These are phyloP conservation scores for Auriscalpium microsporum DNA, from an alignment of 768 basidiomycete genomes.

Conservation along the genomic window DNA sequence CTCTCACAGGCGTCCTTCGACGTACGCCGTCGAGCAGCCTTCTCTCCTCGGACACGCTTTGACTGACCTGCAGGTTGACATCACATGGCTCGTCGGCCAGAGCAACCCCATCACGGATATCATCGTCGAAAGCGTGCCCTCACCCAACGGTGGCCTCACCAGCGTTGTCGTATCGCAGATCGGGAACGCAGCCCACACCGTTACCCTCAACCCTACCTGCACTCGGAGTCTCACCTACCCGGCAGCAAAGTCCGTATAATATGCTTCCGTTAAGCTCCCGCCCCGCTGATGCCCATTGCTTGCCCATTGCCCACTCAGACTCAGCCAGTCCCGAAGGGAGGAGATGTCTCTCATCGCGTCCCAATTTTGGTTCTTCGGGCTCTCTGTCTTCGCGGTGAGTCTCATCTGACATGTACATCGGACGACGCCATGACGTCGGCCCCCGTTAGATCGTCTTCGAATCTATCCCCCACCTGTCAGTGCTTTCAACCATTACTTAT, in stretches of 20 bases:
- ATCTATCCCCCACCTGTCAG: slow-evolving; percentile 49
- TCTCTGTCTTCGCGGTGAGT: slow-evolving; percentile 15
- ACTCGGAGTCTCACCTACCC: slow-evolving; percentile 8
- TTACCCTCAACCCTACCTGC: slow-evolving; percentile 4
- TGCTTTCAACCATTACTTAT: background rate
- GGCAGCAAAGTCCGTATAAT: background rate
- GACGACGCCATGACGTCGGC: background rate
- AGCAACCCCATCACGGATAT: background rate
- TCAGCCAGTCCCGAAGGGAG: slow-evolving; percentile 6
- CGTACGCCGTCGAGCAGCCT: no score
- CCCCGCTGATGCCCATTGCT: background rate
- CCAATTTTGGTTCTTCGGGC: slow-evolving; percentile 14
- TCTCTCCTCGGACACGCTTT: background rate
- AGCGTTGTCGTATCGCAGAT: slow-evolving; percentile 1
- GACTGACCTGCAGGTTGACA: background rate
- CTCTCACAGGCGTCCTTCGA: no score
- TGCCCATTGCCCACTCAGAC: background rate
- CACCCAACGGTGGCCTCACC: background rate
- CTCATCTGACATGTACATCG: background rate
- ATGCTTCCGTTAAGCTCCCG: no score
- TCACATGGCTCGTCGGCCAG: background rate
- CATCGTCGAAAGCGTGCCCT: background rate
- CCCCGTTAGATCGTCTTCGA: slow-evolving; percentile 32
- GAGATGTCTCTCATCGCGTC: slow-evolving; percentile 9
- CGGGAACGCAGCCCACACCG: background rate